Evolutionary conservation across 192 early-diverging fungal species (phyloP).

Genomic region (Coemansia sp.): DNA sequence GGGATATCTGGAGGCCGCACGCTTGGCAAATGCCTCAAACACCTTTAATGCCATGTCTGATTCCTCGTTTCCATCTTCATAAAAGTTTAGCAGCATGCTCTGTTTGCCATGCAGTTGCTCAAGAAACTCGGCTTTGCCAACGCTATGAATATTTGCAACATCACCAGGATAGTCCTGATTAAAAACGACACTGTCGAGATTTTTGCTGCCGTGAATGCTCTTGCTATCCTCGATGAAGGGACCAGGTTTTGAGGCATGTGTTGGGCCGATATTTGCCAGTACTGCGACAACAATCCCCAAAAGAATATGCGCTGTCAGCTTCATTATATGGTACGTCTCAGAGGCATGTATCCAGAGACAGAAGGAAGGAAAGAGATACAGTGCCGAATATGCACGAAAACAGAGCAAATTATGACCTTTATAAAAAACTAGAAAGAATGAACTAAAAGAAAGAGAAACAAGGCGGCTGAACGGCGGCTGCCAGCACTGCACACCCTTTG

Average conservation of each 20-base stretch:
- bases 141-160: constrained; percentile 6
- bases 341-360: no score
- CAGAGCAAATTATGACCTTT: not conserved
- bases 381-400: not conserved
- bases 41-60: constrained; percentile 18
- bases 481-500: not conserved
- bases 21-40: constrained; percentile 22
- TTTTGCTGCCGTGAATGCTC: not conserved
- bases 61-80: constrained; percentile 18
- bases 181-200: constrained; percentile 1
- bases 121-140: constrained; percentile 31
- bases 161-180: constrained; percentile 2
- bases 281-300: constrained; percentile 2
- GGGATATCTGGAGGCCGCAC: constrained; percentile 20
- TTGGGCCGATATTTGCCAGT: not conserved
- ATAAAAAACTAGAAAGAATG: not conserved
- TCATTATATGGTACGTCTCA: not conserved
- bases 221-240: not conserved
- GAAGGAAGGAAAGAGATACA: not conserved
- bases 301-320: not conserved
- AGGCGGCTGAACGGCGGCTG: not conserved
- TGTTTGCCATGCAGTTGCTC: constrained; percentile 16
- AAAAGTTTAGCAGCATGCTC: constrained; percentile 33
- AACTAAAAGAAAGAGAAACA: not conserved
- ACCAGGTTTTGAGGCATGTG: not conserved